Evolutionary conservation across 768 basidiomycete genomes (phyloP).

Genomic region (Pisolithus microcarpus): DNA sequence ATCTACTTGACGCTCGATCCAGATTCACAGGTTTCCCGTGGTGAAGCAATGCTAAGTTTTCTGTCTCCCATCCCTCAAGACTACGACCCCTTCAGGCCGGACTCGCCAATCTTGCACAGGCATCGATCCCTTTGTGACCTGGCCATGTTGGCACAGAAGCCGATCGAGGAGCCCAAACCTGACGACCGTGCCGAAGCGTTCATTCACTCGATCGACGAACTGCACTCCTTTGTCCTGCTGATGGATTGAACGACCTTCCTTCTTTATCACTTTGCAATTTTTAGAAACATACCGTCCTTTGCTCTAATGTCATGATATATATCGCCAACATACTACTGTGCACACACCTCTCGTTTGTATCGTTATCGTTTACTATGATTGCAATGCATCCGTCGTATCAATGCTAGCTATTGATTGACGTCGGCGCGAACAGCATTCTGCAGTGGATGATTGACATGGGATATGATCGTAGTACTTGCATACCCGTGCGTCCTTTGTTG

Average conservation of each 20-base stretch:
- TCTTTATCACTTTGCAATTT: background rate
- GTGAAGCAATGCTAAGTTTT: conserved; percentile 13
- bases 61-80: conserved; percentile 21
- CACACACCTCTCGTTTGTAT: conserved; percentile 7
- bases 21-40: conserved; percentile 15
- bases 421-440: no score
- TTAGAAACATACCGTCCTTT: background rate
- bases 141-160: conserved; percentile 1
- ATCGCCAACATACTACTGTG: background rate
- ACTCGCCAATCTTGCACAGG: conserved; percentile 20
- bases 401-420: no score
- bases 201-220: conserved; percentile 16
- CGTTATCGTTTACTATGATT: background rate
- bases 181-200: background rate
- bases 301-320: background rate
- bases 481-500: no score
- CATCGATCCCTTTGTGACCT: conserved; percentile 16
- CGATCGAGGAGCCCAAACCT: background rate
- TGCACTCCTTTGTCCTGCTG: conserved; percentile 17
- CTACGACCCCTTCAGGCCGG: conserved; percentile 6
- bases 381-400: conserved; percentile 1
- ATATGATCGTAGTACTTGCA: no score
- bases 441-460: no score
- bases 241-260: conserved; percentile 4
- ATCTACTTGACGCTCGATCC: conserved; percentile 27